phyloP scores from a whole-genome alignment of 1,139 yeast species.

The Spencermartinsiella ligniputridi region DNA sequence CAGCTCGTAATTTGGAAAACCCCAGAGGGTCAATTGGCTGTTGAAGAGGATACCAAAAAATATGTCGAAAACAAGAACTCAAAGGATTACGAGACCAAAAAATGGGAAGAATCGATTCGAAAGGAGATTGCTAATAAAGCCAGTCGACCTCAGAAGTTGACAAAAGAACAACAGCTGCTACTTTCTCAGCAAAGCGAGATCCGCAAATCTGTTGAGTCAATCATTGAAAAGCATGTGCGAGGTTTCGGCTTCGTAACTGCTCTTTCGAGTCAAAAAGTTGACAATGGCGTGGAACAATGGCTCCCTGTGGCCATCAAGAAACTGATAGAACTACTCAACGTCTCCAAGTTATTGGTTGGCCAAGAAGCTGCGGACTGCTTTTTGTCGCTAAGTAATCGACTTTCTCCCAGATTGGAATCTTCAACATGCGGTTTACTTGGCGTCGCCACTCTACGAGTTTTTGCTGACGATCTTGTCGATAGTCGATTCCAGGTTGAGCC shows the following conservation, averaged over 20 bases:
- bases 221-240: constrained; percentile 41
- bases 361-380: constrained; percentile 30
- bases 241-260: constrained; percentile 52
- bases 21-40: constrained; percentile 63
- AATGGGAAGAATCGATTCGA: constrained; percentile 86
- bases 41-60: constrained; percentile 22
- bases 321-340: constrained; percentile 33
- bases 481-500: constrained; percentile 48
- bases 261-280: constrained; percentile 45
- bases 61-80: constrained; percentile 53
- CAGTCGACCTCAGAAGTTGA: constrained; percentile 35
- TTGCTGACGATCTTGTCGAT: constrained; percentile 28
- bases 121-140: constrained; percentile 62
- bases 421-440: constrained; percentile 54
- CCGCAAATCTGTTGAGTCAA: constrained; percentile 43
- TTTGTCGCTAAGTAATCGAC: constrained; percentile 30
- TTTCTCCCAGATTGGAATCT: constrained; percentile 45
- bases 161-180: constrained; percentile 78
- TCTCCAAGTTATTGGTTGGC: constrained; percentile 29
- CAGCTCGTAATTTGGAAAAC: constrained; percentile 64
- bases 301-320: constrained; percentile 56
- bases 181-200: constrained; percentile 54
- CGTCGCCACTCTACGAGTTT: constrained; percentile 58
- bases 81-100: constrained; percentile 76
- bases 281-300: constrained; percentile 72